Evolutionary conservation across 129 eudicot species (phyloP), one percentile per base, ranked within the genome.

Genomic region (Arctium minus): DNA sequence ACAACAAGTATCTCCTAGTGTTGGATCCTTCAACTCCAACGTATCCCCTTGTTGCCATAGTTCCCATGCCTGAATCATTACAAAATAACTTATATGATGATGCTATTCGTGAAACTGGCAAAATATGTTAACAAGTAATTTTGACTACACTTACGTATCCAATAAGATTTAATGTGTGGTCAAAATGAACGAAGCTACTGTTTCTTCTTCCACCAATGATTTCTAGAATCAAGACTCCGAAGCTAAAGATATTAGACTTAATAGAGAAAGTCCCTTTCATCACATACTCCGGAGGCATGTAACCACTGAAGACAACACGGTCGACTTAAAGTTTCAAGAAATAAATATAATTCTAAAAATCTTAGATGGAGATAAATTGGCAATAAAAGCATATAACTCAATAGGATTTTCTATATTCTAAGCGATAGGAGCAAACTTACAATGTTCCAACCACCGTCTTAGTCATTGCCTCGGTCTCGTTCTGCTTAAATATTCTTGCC

Each of bases 231-330:
- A 85, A 72, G 67, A 86, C 88, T 30, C 88, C 86, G 31, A 81
- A 86, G 76, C 88, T 86, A 36, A 44, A 86, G 67, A 86, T 79
- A 56, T 86, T 86, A 8, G 85, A 86, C 50, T 81, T 86, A 17
- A 86, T 12, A 0, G 89, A 86, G 50, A 83, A 87, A 1, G 53
- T 79, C 69, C 91, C 92, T 74, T 85, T 83, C 88, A 91, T 88
- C 40, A 90, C 92, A 80, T 91, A 91, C 81, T 91, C 94, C 0
- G 94, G 94, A 71, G 94, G 75, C 92, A 91, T 91, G 62, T 91
- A 91, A 44, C 94, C 90, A 78, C 88, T 84, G 64, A 1, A 27
- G 30, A 79, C 72, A 70, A 44, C 5, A 37, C 11, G 15, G 1
- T 40, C 2, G 22, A n/a, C 8, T 9, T 42, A 71, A 30, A 3